A percentile compares a stretch with the other conserved stretches of the same genome.
phyloP scores from a whole-genome alignment of 768 basidiomycete species.

The Leucosporidium yakuticum region DNA sequence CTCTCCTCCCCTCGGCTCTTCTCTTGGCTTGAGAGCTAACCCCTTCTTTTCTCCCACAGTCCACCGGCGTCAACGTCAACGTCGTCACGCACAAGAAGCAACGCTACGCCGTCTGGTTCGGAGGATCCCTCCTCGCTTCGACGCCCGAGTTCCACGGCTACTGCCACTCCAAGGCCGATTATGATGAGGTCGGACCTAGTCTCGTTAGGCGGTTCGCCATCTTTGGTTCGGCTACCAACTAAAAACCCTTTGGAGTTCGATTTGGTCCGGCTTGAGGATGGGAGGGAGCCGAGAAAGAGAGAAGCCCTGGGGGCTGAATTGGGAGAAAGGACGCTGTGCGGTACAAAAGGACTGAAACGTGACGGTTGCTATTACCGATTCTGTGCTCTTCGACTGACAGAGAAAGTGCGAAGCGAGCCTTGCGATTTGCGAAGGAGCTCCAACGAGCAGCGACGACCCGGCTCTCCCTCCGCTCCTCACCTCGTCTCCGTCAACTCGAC shows the following conservation, averaged over 20 bases:
- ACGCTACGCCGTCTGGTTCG: conserved; percentile 96
- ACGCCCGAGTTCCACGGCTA: conserved; percentile 64
- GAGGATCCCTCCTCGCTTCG: conserved; percentile 88
- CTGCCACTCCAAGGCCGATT: conserved; percentile 11
- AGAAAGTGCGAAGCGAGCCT: background rate
- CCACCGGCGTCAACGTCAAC: conserved; percentile 93
- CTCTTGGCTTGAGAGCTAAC: background rate
- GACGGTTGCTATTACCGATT: background rate
- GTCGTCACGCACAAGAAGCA: conserved; percentile 98
- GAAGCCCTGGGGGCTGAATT: background rate
- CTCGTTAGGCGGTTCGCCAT: conserved; percentile 90
- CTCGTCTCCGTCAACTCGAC: background rate
- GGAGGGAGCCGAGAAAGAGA: background rate
- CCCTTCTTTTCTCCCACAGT: conserved; percentile 49
- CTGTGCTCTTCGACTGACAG: background rate
- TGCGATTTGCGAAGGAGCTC: background rate
- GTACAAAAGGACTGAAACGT: background rate
- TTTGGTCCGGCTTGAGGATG: too few relatives aligned
- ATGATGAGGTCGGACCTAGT: conserved; percentile 80
- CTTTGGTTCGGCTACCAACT: conserved; percentile 53
- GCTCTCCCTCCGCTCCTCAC: background rate
- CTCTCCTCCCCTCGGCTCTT: background rate
- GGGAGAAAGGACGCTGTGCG: too few relatives aligned
- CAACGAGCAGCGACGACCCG: background rate
- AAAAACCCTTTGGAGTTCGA: background rate